Percentiles rank a stretch among this genome's conserved stretches.
These are phyloP conservation scores for Metarhizium brunneum DNA, from an alignment of 2,329 filamentous ascomycete species.

Conservation along the genomic window DNA sequence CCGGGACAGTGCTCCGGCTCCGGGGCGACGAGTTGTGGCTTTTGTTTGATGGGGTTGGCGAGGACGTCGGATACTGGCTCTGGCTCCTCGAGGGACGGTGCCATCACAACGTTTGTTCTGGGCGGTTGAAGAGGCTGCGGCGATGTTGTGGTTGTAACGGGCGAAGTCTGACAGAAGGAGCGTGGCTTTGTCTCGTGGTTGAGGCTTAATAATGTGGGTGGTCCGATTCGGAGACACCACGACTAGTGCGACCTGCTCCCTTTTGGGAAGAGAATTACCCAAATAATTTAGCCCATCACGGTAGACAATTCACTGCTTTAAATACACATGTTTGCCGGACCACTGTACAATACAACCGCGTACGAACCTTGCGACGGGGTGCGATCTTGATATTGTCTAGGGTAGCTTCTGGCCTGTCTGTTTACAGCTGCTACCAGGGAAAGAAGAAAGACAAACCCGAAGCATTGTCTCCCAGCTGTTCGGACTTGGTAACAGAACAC, in stretches of 20 bases:
- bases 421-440: no score
- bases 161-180: no score
- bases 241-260: no score
- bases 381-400: not conserved
- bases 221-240: not conserved
- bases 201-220: conserved; percentile 13
- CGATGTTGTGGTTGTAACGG: not conserved
- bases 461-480: no score
- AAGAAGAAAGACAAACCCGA: no score
- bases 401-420: not conserved
- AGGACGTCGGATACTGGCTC: conserved; percentile 60
- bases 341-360: no score
- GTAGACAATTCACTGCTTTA: not conserved
- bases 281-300: not conserved
- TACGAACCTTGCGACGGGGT: no score
- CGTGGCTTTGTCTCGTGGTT: not conserved
- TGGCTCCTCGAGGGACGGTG: conserved; percentile 69
- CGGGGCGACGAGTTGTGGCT: conserved; percentile 81
- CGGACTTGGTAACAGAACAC: no score
- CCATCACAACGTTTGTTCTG: conserved; percentile 44
- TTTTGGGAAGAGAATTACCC: no score
- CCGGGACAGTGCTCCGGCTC: conserved; percentile 97
- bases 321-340: not conserved
- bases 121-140: not conserved
- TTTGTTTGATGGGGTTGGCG: conserved; percentile 64